Conservation (phyloP, 176 grass and related monocot genomes). For the Otatea glauca region DNA sequence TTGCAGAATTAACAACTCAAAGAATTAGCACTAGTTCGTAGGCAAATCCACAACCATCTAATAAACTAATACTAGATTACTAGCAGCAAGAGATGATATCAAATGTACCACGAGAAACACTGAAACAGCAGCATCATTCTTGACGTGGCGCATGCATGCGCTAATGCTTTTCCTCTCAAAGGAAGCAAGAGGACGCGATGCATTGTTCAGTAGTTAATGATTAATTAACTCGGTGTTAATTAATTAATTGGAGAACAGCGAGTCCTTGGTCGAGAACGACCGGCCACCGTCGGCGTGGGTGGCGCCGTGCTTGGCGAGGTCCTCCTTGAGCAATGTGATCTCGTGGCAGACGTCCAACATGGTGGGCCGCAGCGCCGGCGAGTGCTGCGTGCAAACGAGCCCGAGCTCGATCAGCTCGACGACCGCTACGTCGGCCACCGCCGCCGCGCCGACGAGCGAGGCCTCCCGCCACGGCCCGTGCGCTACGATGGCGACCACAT, state of each 20-base stretch:
- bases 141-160: neutral
- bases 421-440: conserved; percentile 39
- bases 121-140: neutral
- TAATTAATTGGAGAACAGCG: conserved; percentile 52
- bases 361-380: conserved; percentile 66
- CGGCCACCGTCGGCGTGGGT: neutral
- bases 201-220: neutral
- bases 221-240: neutral
- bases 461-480: conserved; percentile 46
- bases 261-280: conserved; percentile 48
- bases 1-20: conserved; percentile 52
- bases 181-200: neutral
- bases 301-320: conserved; percentile 43
- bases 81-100: conserved; percentile 9
- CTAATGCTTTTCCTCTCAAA: neutral
- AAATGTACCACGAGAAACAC: conserved; percentile 33
- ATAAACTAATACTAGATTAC: neutral
- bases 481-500: conserved; percentile 55
- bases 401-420: conserved; percentile 82
- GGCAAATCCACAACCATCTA: conserved; percentile 47
- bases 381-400: conserved; percentile 77
- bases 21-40: conserved; percentile 60
- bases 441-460: neutral
- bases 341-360: conserved; percentile 76
- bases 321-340: conserved; percentile 71